These are phyloP conservation scores for Linnemannia exigua DNA, from an alignment of 192 early-diverging fungal genomes.

Conservation along the genomic window DNA sequence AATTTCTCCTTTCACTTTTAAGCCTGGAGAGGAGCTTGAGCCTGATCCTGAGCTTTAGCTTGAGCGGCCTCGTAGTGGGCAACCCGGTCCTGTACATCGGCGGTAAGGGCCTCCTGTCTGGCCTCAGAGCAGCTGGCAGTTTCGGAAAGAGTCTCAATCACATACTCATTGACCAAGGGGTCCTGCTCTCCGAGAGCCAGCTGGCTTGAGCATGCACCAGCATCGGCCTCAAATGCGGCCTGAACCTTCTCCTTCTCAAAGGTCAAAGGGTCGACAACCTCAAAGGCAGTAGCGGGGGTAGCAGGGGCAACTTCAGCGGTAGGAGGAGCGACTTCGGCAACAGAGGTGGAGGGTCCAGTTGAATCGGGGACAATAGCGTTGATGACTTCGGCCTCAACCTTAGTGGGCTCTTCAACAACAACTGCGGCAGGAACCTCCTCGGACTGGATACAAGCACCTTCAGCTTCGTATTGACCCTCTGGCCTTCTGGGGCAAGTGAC, in stretches of 20 bases:
- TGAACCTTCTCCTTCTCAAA: slow-evolving; percentile 23
- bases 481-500: slow-evolving; percentile 1
- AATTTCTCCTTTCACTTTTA: background rate
- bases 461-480: background rate
- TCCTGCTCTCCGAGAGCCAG: slow-evolving; percentile 37
- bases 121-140: slow-evolving; percentile 16
- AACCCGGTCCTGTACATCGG: slow-evolving; percentile 1
- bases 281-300: background rate
- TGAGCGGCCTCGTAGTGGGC: background rate
- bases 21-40: background rate
- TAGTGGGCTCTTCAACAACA: background rate
- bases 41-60: background rate
- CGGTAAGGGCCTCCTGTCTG: slow-evolving; percentile 12
- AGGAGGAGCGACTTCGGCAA: background rate
- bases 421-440: background rate
- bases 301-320: background rate
- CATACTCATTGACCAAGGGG: slow-evolving; percentile 30
- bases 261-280: background rate
- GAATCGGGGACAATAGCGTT: background rate
- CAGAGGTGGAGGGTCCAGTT: background rate
- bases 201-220: slow-evolving; percentile 20
- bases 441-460: background rate
- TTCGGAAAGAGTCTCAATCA: slow-evolving; percentile 20
- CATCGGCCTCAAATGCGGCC: slow-evolving; percentile 28
- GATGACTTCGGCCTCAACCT: too few relatives aligned